A percentile compares a stretch with the other conserved stretches of the same genome.
phyloP scores from a whole-genome alignment of 1,284 basidiomycete genomes.

The Xanthoconium separans region DNA sequence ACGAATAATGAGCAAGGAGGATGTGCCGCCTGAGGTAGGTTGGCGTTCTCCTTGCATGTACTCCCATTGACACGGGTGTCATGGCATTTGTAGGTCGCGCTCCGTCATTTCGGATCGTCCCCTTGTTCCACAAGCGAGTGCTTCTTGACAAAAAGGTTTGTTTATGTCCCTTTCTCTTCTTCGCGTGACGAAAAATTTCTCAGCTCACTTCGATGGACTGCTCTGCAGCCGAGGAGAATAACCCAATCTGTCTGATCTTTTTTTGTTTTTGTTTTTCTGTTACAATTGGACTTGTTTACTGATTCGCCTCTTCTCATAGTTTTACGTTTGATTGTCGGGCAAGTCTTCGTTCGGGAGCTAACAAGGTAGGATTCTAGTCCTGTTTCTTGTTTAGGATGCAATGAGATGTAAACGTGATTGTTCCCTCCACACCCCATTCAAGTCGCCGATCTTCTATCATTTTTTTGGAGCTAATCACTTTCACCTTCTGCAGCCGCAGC shows the following conservation, averaged over 20 bases:
- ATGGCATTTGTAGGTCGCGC: no score
- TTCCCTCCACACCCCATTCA: conserved; percentile 76
- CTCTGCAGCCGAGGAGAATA: conserved; percentile 50
- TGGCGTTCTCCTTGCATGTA: no score
- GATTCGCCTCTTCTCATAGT: conserved; percentile 3
- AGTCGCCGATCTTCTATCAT: conserved; percentile 56
- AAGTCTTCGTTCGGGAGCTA: neutral
- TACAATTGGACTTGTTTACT: neutral
- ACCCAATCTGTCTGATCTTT: conserved; percentile 42
- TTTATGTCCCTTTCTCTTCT: neutral
- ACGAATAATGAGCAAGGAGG: no score
- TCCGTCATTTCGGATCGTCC: no score
- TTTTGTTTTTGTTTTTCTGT: conserved; percentile 4
- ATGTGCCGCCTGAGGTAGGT: no score
- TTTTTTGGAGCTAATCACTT: conserved; percentile 16
- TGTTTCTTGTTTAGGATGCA: conserved; percentile 42
- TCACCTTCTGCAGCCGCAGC: conserved; percentile 6
- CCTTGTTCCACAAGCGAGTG: no score
- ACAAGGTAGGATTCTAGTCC: neutral
- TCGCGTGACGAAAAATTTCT: conserved; percentile 50
- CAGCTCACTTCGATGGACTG: conserved; percentile 63
- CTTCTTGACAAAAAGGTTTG: conserved; percentile 13
- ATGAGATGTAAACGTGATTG: conserved; percentile 50
- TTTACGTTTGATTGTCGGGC: neutral
- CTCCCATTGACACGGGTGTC: no score